These are phyloP conservation scores for Lunasporangiospora selenospora DNA, from an alignment of 192 early-diverging fungal species.

Conservation along the genomic window DNA sequence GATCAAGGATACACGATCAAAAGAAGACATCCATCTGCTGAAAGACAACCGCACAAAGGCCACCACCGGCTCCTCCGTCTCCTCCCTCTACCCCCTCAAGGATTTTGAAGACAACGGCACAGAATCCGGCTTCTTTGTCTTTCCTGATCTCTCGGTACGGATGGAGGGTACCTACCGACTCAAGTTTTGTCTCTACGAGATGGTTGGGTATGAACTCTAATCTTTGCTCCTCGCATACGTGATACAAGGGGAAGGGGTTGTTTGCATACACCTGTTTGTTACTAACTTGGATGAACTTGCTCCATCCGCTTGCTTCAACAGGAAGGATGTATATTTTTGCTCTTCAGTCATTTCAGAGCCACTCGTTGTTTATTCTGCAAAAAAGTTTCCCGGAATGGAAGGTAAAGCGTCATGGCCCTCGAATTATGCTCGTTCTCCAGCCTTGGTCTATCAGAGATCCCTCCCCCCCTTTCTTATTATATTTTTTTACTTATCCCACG, in stretches of 20 bases:
- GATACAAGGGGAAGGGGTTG: not conserved
- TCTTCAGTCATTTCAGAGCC: conserved; percentile 84
- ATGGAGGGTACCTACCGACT: conserved; percentile 90
- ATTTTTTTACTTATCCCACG: not conserved
- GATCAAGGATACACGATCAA: conserved; percentile 88
- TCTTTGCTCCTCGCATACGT: not conserved
- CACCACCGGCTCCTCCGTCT: conserved; percentile 95
- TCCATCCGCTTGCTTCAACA: too few relatives aligned
- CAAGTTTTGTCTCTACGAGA: conserved; percentile 92
- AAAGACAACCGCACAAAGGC: conserved; percentile 84
- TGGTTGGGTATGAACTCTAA: conserved; percentile 71
- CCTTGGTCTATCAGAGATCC: not conserved
- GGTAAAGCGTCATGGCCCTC: conserved; percentile 45
- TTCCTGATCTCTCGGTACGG: conserved; percentile 94
- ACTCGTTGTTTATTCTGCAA: conserved; percentile 91
- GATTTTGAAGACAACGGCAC: conserved; percentile 79
- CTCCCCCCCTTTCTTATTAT: not conserved
- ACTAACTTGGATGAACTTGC: too few relatives aligned
- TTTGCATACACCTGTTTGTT: too few relatives aligned
- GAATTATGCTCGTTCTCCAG: too few relatives aligned
- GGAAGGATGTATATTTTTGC: conserved; percentile 86
- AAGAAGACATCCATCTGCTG: conserved; percentile 83
- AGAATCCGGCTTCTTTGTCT: conserved; percentile 97
- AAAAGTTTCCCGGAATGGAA: conserved; percentile 98
- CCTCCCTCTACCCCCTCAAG: conserved; percentile 88